Evolutionary conservation across 2,329 filamentous ascomycete genomes (phyloP).

Genomic region (Cordyceps cateniannulata): DNA sequence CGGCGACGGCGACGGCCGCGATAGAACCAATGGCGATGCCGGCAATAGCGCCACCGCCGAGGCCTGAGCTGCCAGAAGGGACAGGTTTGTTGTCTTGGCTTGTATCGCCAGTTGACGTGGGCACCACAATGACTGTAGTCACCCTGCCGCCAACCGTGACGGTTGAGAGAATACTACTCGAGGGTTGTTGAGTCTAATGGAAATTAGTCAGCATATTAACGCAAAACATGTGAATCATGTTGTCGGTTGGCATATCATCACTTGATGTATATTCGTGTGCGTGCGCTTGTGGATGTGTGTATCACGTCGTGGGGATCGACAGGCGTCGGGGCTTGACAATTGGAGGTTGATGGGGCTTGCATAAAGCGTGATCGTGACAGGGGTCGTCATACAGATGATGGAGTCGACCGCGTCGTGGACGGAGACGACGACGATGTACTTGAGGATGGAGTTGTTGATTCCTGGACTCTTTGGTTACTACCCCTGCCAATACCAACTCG

Average conservation of each 20-base stretch:
- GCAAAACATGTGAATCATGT: background rate
- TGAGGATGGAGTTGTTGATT: conserved; percentile 25
- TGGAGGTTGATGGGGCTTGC: background rate
- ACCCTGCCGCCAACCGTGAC: conserved; percentile 48
- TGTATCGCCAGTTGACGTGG: conserved; percentile 28
- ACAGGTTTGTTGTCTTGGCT: conserved; percentile 15
- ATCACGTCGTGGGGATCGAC: background rate
- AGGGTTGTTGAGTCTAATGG: background rate
- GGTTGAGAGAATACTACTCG: conserved; percentile 34
- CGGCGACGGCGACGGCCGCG: conserved; percentile 29
- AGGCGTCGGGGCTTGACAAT: background rate
- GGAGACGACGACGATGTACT: conserved; percentile 25
- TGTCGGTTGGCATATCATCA: background rate
- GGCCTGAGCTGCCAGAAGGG: conserved; percentile 18
- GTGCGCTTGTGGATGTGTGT: background rate
- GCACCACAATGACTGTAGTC: conserved; percentile 48
- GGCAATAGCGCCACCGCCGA: conserved; percentile 42
- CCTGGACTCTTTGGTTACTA: conserved; percentile 23
- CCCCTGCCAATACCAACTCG: conserved; percentile 20
- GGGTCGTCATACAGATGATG: conserved; percentile 10
- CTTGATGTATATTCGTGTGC: background rate
- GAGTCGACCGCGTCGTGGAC: conserved; percentile 33
- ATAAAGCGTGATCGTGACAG: background rate
- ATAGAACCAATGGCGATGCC: conserved; percentile 49
- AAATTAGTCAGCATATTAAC: background rate